Evolutionary conservation across 169 alveolate species (phyloP).

Genomic region (Cryptosporidium sp.): DNA sequence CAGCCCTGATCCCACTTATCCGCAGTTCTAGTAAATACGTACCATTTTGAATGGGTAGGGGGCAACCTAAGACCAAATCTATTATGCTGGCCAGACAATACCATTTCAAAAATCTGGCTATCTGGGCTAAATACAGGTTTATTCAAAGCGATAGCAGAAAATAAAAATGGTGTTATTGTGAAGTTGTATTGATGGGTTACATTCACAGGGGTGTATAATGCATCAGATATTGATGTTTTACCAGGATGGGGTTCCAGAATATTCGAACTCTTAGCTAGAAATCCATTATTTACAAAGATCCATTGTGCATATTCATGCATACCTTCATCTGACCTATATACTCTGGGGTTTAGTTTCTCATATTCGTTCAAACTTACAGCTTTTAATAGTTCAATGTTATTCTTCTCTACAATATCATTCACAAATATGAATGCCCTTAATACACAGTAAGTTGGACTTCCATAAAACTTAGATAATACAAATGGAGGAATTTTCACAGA

Average conservation of each 20-base stretch:
- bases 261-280: slow-evolving; percentile 19
- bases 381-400: not conserved
- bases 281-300: slow-evolving; percentile 65
- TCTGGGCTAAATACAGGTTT: slow-evolving; percentile 65
- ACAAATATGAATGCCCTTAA: slow-evolving; percentile 60
- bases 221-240: slow-evolving; percentile 49
- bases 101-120: slow-evolving; percentile 69
- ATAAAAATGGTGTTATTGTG: slow-evolving; percentile 66
- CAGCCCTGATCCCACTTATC: slow-evolving; percentile 77
- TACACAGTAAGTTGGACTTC: slow-evolving; percentile 63
- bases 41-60: slow-evolving; percentile 64
- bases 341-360: slow-evolving; percentile 15
- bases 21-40: slow-evolving; percentile 56
- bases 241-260: slow-evolving; percentile 59
- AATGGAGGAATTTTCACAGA: slow-evolving; percentile 57
- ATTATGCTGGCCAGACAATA: slow-evolving; percentile 68
- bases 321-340: slow-evolving; percentile 67
- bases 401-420: slow-evolving; percentile 15
- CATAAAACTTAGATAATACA: slow-evolving; percentile 26
- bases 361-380: slow-evolving; percentile 27
- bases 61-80: slow-evolving; percentile 70
- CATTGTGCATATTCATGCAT: slow-evolving; percentile 74
- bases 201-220: slow-evolving; percentile 50
- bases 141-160: slow-evolving; percentile 50
- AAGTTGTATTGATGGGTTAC: slow-evolving; percentile 55